Base-by-base conservation (phyloP, 2,329 filamentous ascomycete genomes). In the Chrysosphaeria jannelii region DNA sequence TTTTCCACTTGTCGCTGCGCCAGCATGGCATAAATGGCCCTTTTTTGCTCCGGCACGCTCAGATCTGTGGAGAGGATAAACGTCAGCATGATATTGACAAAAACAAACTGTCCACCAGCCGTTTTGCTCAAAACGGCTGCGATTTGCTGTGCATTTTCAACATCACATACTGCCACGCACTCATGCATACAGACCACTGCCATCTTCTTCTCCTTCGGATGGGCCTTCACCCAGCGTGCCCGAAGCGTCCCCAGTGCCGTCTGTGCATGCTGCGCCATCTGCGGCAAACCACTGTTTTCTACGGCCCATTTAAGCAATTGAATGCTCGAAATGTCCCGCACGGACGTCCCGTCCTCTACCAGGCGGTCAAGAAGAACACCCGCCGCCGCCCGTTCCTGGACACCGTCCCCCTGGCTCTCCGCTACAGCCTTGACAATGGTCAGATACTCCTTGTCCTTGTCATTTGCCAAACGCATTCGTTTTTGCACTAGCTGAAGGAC, bases 91-190 rank as follows among this genome's bases (percentile, higher is more conserved):
- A 61, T 58, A 29, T 53, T 59, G 46, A 49, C 56, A 29, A 58
- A 60, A n/a, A n/a, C n/a, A 36, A 57, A 42, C 26, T 49, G 52
- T 3, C 40, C 39, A 14, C 49, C 42, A 12, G 51, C 41, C 23
- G 50, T 48, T 34, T 51, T 50, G 28, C 60, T 56, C 13, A 60
- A 33, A 1, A 50, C 46, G 2, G 51, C 51, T 0, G 56, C 51
- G 33, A 63, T 61, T 53, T 61, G 53, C 35, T 63, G 57, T 3
- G 56, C 54, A 33, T 53, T 57, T 27, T 46, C 42, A 25, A 61
- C 44, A 31, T 64, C 58, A 45, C 53, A 57, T 24, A 55, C 44
- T 29, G 51, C 39, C 25, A 62, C 33, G 30, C 57, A 63, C 6
- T 50, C 47, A 31, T 55, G 47, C 21, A 62, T 40, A 27, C 51